These are phyloP conservation scores for Meyerozyma carpophila DNA, from an alignment of 1,139 yeast species.

Conservation along the genomic window DNA sequence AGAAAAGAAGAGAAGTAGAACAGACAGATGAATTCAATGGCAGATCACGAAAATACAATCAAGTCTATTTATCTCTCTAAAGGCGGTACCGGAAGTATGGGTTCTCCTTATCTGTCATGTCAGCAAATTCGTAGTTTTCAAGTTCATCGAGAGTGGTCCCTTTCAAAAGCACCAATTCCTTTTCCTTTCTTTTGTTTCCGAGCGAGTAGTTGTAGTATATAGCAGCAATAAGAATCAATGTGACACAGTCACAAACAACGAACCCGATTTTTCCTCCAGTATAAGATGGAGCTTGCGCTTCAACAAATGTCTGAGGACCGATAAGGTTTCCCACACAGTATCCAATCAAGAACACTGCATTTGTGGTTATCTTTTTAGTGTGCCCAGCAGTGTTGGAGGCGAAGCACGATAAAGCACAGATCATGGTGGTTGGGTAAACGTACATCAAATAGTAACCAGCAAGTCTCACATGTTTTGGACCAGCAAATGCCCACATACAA, in stretches of 20 bases:
- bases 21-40: too few species aligned
- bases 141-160: conserved; percentile 12
- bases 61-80: background rate
- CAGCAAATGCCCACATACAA: conserved; percentile 5
- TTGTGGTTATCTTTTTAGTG: conserved; percentile 58
- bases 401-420: conserved; percentile 43
- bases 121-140: conserved; percentile 52
- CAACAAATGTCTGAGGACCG: conserved; percentile 66
- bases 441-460: conserved; percentile 8
- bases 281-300: conserved; percentile 48
- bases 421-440: conserved; percentile 9
- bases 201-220: conserved; percentile 28
- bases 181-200: conserved; percentile 40
- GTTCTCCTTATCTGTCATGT: conserved; percentile 63
- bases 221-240: conserved; percentile 14
- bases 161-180: background rate
- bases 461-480: conserved; percentile 5
- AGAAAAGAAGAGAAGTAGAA: too few species aligned
- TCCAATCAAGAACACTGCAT: conserved; percentile 55
- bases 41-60: too few species aligned
- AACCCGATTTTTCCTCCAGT: conserved; percentile 43
- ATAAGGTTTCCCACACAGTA: conserved; percentile 65
- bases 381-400: conserved; percentile 65
- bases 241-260: conserved; percentile 35
- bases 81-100: conserved; percentile 50